phyloP scores from a whole-genome alignment of 495 filamentous ascomycete genomes.

The Penicillium maclennaniae region DNA sequence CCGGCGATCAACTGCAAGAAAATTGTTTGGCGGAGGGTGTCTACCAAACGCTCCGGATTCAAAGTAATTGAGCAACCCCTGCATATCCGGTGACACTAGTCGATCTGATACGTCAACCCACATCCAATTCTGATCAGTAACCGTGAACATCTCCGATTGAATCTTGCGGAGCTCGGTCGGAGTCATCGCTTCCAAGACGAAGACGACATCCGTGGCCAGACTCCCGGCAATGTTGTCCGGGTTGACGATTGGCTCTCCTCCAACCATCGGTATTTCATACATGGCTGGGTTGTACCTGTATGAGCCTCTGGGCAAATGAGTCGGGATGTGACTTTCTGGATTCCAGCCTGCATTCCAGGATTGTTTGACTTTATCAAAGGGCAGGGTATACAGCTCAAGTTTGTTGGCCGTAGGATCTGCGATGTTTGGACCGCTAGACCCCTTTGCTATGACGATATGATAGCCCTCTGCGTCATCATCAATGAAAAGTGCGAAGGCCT shows the following conservation, averaged over 20 bases:
- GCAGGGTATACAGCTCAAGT: neutral
- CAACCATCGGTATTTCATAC: too few species aligned
- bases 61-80: neutral
- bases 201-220: too few species aligned
- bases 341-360: neutral
- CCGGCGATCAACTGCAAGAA: neutral
- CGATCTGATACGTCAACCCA: constrained; percentile 1
- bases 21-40: neutral
- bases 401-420: neutral
- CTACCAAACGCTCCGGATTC: neutral
- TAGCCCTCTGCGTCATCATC: neutral
- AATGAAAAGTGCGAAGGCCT: neutral
- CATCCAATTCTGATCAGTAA: neutral
- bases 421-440: neutral
- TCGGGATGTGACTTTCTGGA: neutral
- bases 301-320: neutral
- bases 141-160: neutral
- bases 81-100: constrained; percentile 1
- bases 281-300: too few species aligned
- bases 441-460: neutral
- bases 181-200: too few species aligned
- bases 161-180: neutral
- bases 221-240: too few species aligned
- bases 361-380: neutral
- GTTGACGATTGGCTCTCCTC: too few species aligned